Conservation (phyloP, 2,329 filamentous ascomycete species). For the Coniochaeta sp. region DNA sequence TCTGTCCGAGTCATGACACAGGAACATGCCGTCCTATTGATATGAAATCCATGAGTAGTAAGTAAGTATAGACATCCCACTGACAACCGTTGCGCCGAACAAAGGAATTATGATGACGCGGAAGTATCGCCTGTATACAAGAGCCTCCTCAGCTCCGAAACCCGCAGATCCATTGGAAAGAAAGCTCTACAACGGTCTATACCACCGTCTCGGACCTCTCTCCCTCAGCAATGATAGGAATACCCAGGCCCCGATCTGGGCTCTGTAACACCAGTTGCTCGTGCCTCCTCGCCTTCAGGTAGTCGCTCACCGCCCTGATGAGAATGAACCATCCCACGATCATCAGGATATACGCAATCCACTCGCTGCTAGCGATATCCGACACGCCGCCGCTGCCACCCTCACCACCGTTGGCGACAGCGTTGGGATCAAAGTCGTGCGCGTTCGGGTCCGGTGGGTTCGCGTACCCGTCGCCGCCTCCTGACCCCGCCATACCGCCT, state of each 20-base stretch:
- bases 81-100: neutral
- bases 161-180: neutral
- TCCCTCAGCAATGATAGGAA: slow-evolving; percentile 80
- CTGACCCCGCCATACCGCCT: slow-evolving; percentile 26
- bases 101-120: neutral
- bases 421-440: slow-evolving; percentile 75
- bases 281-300: slow-evolving; percentile 77
- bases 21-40: neutral
- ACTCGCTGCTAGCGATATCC: slow-evolving; percentile 69
- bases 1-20: neutral
- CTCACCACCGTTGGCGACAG: slow-evolving; percentile 39
- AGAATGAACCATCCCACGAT: slow-evolving; percentile 97
- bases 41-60: neutral
- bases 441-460: slow-evolving; percentile 80
- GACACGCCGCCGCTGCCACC: slow-evolving; percentile 29
- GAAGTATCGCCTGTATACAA: neutral
- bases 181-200: slow-evolving; percentile 26
- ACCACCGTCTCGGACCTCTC: slow-evolving; percentile 74
- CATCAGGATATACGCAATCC: slow-evolving; percentile 90
- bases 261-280: slow-evolving; percentile 91
- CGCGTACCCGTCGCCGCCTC: slow-evolving; percentile 49
- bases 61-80: neutral
- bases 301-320: slow-evolving; percentile 89
- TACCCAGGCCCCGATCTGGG: slow-evolving; percentile 76
- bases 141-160: neutral